These are phyloP conservation scores for Penicillium ochrochloron DNA, from an alignment of 495 filamentous ascomycete genomes.

Conservation along the genomic window DNA sequence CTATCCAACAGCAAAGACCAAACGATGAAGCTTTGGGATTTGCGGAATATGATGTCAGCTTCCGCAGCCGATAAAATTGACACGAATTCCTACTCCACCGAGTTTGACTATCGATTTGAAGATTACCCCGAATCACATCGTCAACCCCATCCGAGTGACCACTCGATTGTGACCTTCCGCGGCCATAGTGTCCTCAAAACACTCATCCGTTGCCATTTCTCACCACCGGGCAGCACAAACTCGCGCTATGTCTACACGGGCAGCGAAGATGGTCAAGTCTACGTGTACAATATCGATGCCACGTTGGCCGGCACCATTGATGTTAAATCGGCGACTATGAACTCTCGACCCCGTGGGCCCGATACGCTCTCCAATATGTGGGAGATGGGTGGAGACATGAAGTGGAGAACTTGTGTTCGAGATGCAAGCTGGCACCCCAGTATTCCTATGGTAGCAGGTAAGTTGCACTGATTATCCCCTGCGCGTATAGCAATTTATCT, in stretches of 20 bases:
- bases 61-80: conserved; percentile 62
- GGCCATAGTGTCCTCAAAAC: conserved; percentile 89
- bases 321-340: conserved; percentile 67
- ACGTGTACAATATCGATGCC: conserved; percentile 92
- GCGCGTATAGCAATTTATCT: conserved; percentile 10
- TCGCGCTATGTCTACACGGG: conserved; percentile 93
- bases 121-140: conserved; percentile 70
- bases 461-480: conserved; percentile 14
- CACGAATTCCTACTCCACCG: conserved; percentile 60
- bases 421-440: conserved; percentile 96
- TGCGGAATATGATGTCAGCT: conserved; percentile 79
- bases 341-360: conserved; percentile 60
- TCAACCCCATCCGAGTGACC: conserved; percentile 81
- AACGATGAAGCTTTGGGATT: conserved; percentile 96
- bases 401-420: conserved; percentile 82
- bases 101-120: conserved; percentile 86
- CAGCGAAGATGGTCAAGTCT: conserved; percentile 84
- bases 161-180: conserved; percentile 89
- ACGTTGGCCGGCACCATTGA: conserved; percentile 83
- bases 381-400: conserved; percentile 44
- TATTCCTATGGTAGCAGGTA: conserved; percentile 87
- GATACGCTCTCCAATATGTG: conserved; percentile 44
- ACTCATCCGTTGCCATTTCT: conserved; percentile 94
- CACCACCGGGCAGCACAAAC: conserved; percentile 83
- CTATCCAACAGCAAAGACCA: conserved; percentile 96